Evolutionary conservation across 208 protist species (phyloP).

Genomic region (Leishmania amazonensis): DNA sequence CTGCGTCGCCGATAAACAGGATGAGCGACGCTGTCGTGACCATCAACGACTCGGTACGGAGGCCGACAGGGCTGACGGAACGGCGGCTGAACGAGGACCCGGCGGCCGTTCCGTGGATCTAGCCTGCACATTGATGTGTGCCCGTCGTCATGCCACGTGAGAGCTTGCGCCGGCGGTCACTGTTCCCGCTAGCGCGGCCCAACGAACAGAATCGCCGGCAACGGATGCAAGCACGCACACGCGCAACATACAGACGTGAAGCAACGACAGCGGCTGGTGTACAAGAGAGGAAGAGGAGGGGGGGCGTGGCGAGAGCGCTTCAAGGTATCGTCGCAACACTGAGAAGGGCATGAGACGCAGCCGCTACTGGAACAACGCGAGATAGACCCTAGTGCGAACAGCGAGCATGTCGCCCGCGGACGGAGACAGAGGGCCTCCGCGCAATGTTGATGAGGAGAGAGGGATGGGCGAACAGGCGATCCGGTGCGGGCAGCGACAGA

Average conservation of each 20-base stretch:
- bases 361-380: no score
- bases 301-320: no score
- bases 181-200: background rate
- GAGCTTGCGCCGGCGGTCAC: background rate
- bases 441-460: no score
- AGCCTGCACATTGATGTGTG: background rate
- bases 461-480: no score
- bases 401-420: no score
- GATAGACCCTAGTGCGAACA: no score
- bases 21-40: constrained; percentile 4
- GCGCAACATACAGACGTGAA: background rate
- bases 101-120: constrained; percentile 49
- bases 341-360: no score
- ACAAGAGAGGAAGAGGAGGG: no score
- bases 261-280: background rate
- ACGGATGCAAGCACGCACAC: background rate
- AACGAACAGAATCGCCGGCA: background rate
- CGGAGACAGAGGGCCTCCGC: no score
- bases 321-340: no score
- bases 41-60: constrained; percentile 9
- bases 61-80: constrained; percentile 27
- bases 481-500: background rate
- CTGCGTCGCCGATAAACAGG: constrained; percentile 8
- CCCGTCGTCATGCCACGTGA: background rate
- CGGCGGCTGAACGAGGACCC: constrained; percentile 44